Evolutionary conservation across 192 early-diverging fungal genomes (phyloP), one percentile per base, ranked within the genome.

Genomic region (Coemansia sp.): DNA sequence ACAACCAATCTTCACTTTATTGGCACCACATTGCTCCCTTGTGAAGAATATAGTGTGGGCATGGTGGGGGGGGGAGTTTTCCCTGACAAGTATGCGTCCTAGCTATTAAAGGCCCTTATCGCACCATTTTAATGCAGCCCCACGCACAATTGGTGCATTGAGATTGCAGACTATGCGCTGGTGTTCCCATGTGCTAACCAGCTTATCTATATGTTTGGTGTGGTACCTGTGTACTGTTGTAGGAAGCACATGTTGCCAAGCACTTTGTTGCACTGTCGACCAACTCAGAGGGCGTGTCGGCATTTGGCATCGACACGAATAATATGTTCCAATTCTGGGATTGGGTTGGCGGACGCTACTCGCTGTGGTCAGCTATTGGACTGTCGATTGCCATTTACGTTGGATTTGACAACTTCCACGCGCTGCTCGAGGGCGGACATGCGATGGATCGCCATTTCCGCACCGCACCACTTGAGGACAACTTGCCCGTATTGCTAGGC

Each of bases 281-380:
- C 67, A 98, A 98, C 87, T 88, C 88, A 26, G 85, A 89, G 69
- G 90, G 81, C 5, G 94, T 96, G 22, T 85, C 89, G 56, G 89
- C 85, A 28, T 98, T 98, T 73, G 97, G 97, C 56, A 98, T 98
- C 64, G 87, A 88, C 76, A 73, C 88, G n/a, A 83, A 88, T 66
- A 99, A 99, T 86, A 99, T 99, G 97, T 98, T 98, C 88, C 89
- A 93, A 80, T 98, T 98, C 86, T 96, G 94, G 94, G 95, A 98
- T 82, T 98, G 95, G 94, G 92, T 98, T 56, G 97, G 97, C 71
- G 97, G 97, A 38, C 90, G 97, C 58, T 98, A 98, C 84, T 97
- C 94, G 34, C 90, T 98, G 30, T 99, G 97, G 97, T 98, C 97
- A 25, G 97, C 97, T 49, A 98, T 99, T 62, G 97, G 97, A 49